Base-by-base conservation (phyloP, 305 asterid genomes). In the Petunia hybrid region DNA sequence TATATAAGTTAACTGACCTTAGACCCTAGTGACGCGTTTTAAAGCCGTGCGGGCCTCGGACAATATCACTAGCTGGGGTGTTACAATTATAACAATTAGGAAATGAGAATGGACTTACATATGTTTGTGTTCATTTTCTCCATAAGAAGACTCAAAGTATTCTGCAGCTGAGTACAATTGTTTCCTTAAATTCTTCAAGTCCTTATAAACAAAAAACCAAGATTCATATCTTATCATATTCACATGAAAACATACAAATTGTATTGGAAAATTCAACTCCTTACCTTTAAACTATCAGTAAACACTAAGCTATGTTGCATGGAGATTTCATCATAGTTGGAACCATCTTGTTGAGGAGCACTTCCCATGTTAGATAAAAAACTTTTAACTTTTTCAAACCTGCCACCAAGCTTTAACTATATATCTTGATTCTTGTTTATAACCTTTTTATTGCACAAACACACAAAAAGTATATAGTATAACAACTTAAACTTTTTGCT, bases 161-260 rank as follows among this genome's bases (percentile, higher is more conserved):
- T 94, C 99, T 80, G 99, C 99, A 42, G 99, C 98, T 55, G 98
- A 87, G 79, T 95, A 93, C 59, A 95, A 70, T 76, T 94, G 98
- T 56, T 82, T 65, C 86, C 93, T 93, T 82, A 94, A 86, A 83
- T 87, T 85, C 86, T 85, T 94, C 89, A 95, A 88, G 77, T 91
- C 99, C 98, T 95, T 81, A 63, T 79, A 16, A 13, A 8, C 80
- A 6, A 41, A 83, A 68, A 43, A 35, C 22, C 78, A 48, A 71
- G 2, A 48, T 71, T 71, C 12, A 71, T 40, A 35, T 73, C 8
- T 48, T 35, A 12, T 36, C 36, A 22, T 22, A 22, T 22, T 22
- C 31, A 63, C 6, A 78, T 45, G 16, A 36, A 64, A 14, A 5
- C 2, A 41, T 3, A 64, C 6, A 64, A 63, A 7, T 7, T 57